Evolutionary conservation across 306 rosid genomes (phyloP), one percentile per base, ranked within the genome.

Genomic region (Casuarina equisetifolia): DNA sequence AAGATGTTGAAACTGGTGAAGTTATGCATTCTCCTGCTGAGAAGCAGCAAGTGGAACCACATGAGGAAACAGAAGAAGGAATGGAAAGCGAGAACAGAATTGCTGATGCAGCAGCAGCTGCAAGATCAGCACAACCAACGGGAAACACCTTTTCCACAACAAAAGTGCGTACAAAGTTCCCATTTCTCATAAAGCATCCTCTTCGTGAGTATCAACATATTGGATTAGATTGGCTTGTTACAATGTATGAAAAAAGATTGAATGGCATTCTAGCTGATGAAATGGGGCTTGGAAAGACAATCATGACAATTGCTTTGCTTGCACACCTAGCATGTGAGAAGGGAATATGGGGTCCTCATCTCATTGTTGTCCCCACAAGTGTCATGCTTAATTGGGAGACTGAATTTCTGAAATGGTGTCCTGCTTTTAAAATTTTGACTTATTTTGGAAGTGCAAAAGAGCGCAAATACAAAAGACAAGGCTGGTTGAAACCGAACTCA

Each of bases 311-410:
- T 69, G 89, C 99, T 38, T 82, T 95, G 91, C 97, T 95, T 85
- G 98, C 99, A 40, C 98, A 95, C 80, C 91, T 91, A 54, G 99
- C 99, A 48, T 91, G 97, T 85, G 99, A 95, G 82, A 95, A 91
- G 81, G 99, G 99, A 44, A 92, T 95, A 72, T 95, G 99, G 99
- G 99, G 97, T 63, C 97, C 99, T 25, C 99, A 95, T 88, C 93
- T 95, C 53, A 95, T 95, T 79, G 97, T 95, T 79, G 99, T 95
- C 77, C 99, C 99, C 70, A 95, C 99, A 53, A 95, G 99, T 83
- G 99, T 95, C 75, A 92, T 95, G 99, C 97, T 95, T 71, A 95
- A 95, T 78, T 95, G 99, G 99, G 99, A 95, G 87, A 92, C 99
- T 44, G 99, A 95, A 83, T 92, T 95, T 91, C 91, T 95, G 45